Conservation (phyloP, 257 asterid genomes). For the Scutellaria barbata region DNA sequence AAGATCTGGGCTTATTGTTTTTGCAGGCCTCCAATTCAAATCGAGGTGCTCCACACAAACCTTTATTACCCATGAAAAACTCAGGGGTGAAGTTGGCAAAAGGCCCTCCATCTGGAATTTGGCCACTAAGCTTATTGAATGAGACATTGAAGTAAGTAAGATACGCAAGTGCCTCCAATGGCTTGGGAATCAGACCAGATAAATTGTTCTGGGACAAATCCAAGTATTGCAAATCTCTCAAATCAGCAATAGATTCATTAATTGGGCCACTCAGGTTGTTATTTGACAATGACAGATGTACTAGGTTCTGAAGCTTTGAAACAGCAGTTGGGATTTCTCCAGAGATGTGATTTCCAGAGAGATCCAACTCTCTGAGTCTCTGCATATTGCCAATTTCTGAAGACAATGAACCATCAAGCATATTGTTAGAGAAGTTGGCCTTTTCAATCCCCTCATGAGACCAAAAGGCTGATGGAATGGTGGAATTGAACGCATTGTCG, state of each 20-base stretch:
- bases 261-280: background rate
- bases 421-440: background rate
- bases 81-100: constrained; percentile 6
- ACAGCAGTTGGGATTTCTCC: background rate
- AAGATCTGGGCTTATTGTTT: background rate
- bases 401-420: background rate
- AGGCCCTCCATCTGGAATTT: constrained; percentile 18
- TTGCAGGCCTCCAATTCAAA: constrained; percentile 6
- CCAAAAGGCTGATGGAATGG: background rate
- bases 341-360: background rate
- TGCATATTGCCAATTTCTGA: background rate
- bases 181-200: constrained; percentile 1
- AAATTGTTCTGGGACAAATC: constrained; percentile 1
- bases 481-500: background rate
- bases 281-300: background rate
- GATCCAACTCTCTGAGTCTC: background rate
- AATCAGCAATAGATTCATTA: background rate
- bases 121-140: background rate
- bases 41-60: constrained; percentile 13
- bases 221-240: background rate
- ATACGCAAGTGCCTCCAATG: background rate
- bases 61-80: constrained; percentile 5
- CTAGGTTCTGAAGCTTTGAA: background rate
- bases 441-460: background rate
- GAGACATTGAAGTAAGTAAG: constrained; percentile 8